These are phyloP conservation scores for Botrytis galanthina DNA, from an alignment of 2,329 filamentous ascomycete species.

Conservation along the genomic window DNA sequence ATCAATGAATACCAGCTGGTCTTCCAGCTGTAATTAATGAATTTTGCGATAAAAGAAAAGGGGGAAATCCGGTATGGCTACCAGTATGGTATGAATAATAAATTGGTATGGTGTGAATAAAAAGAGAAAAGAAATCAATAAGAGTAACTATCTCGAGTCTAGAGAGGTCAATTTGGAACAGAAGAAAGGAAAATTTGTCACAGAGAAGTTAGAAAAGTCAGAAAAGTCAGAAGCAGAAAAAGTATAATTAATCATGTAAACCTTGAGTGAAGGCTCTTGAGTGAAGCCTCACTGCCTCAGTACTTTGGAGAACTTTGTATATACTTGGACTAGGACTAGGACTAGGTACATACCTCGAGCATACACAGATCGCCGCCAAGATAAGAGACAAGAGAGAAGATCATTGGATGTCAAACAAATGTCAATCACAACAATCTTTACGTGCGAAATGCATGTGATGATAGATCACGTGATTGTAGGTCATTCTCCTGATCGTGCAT, in stretches of 20 bases:
- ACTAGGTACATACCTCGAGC: background rate
- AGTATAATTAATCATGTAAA: background rate
- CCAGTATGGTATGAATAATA: background rate
- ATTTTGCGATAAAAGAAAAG: background rate
- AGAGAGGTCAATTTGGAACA: background rate
- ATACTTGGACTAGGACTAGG: no score
- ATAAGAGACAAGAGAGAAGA: background rate
- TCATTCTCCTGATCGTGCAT: rapidly evolving
- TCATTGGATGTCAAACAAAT: background rate
- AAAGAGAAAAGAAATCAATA: background rate
- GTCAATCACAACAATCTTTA: background rate
- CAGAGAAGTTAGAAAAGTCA: background rate
- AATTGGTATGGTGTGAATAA: no score
- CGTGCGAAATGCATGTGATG: background rate
- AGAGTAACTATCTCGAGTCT: background rate
- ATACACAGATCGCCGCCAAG: background rate
- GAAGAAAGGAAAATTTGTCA: background rate
- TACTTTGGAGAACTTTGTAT: no score
- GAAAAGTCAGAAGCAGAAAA: background rate
- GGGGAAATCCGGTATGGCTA: background rate
- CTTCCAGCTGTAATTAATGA: background rate
- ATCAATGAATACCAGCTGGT: background rate
- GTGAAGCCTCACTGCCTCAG: background rate
- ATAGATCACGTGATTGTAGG: background rate
- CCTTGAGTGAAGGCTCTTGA: background rate